A percentile compares a stretch with the other conserved stretches of the same genome.
Conservation (phyloP, 2,329 filamentous ascomycete species). For the Fusarium pilosicola region DNA sequence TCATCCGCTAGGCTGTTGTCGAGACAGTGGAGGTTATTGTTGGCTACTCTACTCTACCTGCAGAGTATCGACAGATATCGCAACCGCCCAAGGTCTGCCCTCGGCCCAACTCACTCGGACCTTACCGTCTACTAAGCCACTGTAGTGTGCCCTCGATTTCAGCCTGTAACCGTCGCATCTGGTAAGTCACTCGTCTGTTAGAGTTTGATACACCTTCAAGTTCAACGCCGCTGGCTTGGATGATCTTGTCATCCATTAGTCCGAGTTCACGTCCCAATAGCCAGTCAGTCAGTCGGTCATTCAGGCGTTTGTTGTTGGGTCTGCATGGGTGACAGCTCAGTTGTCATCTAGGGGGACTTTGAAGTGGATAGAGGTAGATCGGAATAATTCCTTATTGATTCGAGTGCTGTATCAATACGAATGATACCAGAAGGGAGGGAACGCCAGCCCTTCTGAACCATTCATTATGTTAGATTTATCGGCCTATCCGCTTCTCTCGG, state of each 20-base stretch:
- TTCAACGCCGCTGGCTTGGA: slow-evolving; percentile 25
- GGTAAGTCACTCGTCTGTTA: slow-evolving; percentile 26
- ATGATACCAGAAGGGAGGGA: background rate
- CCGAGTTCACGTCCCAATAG: slow-evolving; percentile 15
- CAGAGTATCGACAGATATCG: background rate
- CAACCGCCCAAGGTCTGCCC: background rate
- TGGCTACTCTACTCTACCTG: background rate
- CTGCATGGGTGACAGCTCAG: background rate
- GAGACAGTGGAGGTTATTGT: background rate
- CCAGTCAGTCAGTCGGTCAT: background rate
- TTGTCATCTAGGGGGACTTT: background rate
- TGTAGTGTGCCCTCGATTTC: slow-evolving; percentile 17
- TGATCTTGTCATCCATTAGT: slow-evolving; percentile 19
- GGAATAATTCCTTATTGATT: background rate
- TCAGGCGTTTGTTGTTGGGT: background rate
- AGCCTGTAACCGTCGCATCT: slow-evolving; percentile 26
- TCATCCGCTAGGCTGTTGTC: slow-evolving; percentile 2
- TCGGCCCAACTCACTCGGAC: slow-evolving; percentile 40
- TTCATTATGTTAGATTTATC: background rate
- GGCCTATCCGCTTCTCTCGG: background rate
- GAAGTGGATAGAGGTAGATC: background rate
- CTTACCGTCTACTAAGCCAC: slow-evolving; percentile 41
- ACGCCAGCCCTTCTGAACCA: background rate
- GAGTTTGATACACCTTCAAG: slow-evolving; percentile 32
- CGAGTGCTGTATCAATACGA: background rate